Evolutionary conservation across 176 grass and related monocot genomes (phyloP).

Genomic region (Guadua angustifolia): DNA sequence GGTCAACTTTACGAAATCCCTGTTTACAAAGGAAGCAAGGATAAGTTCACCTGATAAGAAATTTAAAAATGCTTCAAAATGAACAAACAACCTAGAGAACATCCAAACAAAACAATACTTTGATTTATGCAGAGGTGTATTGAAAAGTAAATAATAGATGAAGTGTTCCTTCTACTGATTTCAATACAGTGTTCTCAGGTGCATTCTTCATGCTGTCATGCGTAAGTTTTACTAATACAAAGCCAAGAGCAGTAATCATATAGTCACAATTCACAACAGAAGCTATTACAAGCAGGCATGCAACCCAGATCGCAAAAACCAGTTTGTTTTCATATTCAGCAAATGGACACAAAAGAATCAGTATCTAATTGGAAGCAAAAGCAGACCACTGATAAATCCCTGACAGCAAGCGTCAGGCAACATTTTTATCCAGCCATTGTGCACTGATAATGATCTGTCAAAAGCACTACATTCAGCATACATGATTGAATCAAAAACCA

Average conservation of each 20-base stretch:
- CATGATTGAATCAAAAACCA: neutral
- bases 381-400: neutral
- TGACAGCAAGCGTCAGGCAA: neutral
- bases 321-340: neutral
- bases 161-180: constrained; percentile 10
- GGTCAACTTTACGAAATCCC: constrained; percentile 92
- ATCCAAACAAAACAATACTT: neutral
- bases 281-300: neutral
- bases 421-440: neutral
- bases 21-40: constrained; percentile 34
- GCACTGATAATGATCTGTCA: neutral
- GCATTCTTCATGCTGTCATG: neutral
- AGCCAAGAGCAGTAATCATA: constrained; percentile 1
- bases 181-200: neutral
- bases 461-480: neutral
- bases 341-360: neutral
- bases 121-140: neutral
- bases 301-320: neutral
- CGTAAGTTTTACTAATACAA: constrained; percentile 6
- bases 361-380: neutral
- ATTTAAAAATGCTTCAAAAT: constrained; percentile 5
- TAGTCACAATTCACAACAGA: neutral
- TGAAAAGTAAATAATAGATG: constrained; percentile 3
- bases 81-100: neutral
- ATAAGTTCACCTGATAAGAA: constrained; percentile 20